Evolutionary conservation across 2,329 filamentous ascomycete species (phyloP), one percentile per base, ranked within the genome.

Genomic region (Colletotrichum incanum): DNA sequence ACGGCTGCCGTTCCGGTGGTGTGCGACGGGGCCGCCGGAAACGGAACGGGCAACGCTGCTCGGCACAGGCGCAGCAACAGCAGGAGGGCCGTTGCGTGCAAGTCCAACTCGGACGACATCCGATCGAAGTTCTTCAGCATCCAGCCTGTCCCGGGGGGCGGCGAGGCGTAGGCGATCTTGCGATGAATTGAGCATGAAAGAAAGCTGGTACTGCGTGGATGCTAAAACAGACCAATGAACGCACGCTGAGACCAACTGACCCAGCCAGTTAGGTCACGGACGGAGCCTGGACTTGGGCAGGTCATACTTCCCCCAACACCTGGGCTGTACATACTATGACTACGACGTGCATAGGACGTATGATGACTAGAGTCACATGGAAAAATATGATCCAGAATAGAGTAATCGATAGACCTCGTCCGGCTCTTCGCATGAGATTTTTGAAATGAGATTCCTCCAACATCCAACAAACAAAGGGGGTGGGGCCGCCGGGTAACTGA

Each of bases 61-160:
- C 50, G 52, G 16, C 60, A 49, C 20, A 34, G 62, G 39, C 59
- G 63, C 8, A 20, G 37, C 49, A 69, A 59, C 2, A 20, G 28
- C 55, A 69, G 61, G 45, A 61, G 60, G 26, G 61, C 65, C 43
- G 28, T 47, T 52, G 70, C 28, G 34, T 74, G 73, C 58, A 69
- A 56, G 58, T 75, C 76, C 63, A 80, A 80, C 68, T 77, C 79
- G 67, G 80, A 78, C n/a, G 75, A 78, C 45, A 75, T 80, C 50
- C 74, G 65, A 49, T 72, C 76, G 4, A 71, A 72, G 26, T 82
- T 81, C 74, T 77, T 76, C 60, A 81, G 79, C 62, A 65, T 82
- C 41, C 75, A 78, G 62, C 80, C 80, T 11, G 69, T 71, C 28
- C 67, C 39, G 14, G 55, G 41, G 16, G 37, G 49, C 16, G 31